Conservation (phyloP, 1,284 basidiomycete species). For the Sanghuangporus baumii region DNA sequence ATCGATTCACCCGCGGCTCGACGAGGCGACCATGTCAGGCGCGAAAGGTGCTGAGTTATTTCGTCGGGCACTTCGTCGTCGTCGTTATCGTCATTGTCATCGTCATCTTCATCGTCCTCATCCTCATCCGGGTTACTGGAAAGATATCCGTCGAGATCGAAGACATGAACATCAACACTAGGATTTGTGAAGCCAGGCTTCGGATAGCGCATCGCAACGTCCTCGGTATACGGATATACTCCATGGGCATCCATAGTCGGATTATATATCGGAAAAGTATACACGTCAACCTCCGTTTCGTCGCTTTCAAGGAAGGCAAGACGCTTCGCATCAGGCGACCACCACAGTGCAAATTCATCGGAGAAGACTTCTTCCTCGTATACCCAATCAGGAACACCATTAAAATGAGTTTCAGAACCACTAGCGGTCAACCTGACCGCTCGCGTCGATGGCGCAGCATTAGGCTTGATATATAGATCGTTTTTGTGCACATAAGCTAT, state of each 20-base stretch:
- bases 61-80: constrained; percentile 28
- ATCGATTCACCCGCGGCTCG: constrained; percentile 61
- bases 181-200: constrained; percentile 93
- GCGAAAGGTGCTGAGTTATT: constrained; percentile 32
- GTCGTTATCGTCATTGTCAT: constrained; percentile 13
- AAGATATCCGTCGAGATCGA: constrained; percentile 56
- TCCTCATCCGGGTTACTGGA: constrained; percentile 2
- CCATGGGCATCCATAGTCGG: constrained; percentile 61
- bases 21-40: constrained; percentile 62
- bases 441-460: constrained; percentile 40
- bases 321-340: constrained; percentile 78
- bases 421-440: constrained; percentile 79
- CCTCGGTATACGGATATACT: constrained; percentile 74
- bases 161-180: constrained; percentile 78
- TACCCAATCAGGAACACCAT: constrained; percentile 96
- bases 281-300: constrained; percentile 85
- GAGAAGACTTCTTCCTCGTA: constrained; percentile 93
- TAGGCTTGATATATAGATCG: constrained; percentile 77
- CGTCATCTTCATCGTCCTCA: constrained; percentile 14
- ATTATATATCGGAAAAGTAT: constrained; percentile 88
- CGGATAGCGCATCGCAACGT: constrained; percentile 83
- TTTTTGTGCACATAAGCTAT: constrained; percentile 82
- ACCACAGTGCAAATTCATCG: constrained; percentile 80
- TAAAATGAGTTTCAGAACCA: constrained; percentile 82
- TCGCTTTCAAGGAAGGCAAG: constrained; percentile 86